Percentiles rank a stretch among this genome's conserved stretches.
Evolutionary conservation across 192 early-diverging fungal species (phyloP).

Genomic region (Linnemannia zychae): DNA sequence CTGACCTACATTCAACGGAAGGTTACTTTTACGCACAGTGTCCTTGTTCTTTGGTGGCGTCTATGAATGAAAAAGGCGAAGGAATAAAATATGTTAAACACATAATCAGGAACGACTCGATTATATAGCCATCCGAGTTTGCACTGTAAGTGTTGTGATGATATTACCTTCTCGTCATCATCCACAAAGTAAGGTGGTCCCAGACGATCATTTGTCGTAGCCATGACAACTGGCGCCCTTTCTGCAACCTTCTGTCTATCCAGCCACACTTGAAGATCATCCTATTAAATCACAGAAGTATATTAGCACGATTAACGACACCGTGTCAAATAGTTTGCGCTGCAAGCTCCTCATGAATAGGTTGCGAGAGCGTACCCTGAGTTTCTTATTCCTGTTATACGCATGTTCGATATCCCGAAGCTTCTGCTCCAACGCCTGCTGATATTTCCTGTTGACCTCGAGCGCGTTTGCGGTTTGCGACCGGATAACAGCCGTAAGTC

Average conservation of each 20-base stretch:
- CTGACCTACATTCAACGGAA: constrained; percentile 1
- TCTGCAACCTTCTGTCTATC: constrained; percentile 12
- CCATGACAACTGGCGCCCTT: constrained; percentile 20
- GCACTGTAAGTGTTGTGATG: background rate
- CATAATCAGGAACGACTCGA: background rate
- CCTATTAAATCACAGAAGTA: constrained; percentile 10
- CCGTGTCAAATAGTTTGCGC: too few species aligned
- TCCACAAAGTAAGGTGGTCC: constrained; percentile 55
- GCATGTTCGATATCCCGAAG: constrained; percentile 64
- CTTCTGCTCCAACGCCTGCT: constrained; percentile 56
- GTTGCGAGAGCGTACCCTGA: constrained; percentile 48
- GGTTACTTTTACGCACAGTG: background rate
- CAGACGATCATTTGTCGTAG: background rate
- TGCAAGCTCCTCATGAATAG: background rate
- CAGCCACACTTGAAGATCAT: background rate
- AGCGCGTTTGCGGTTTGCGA: constrained; percentile 46
- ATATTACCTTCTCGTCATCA: constrained; percentile 12
- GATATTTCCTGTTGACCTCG: constrained; percentile 61
- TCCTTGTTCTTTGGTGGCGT: constrained; percentile 43
- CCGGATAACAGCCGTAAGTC: constrained; percentile 15
- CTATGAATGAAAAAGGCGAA: constrained; percentile 9
- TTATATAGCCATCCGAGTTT: background rate
- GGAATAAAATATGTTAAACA: background rate
- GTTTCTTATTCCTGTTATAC: constrained; percentile 59
- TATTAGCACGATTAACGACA: background rate